A percentile compares a stretch with the other conserved stretches of the same genome.
These are phyloP conservation scores for Platanthera guangdongensis DNA, from an alignment of 106 monocot genomes.

Conservation along the genomic window DNA sequence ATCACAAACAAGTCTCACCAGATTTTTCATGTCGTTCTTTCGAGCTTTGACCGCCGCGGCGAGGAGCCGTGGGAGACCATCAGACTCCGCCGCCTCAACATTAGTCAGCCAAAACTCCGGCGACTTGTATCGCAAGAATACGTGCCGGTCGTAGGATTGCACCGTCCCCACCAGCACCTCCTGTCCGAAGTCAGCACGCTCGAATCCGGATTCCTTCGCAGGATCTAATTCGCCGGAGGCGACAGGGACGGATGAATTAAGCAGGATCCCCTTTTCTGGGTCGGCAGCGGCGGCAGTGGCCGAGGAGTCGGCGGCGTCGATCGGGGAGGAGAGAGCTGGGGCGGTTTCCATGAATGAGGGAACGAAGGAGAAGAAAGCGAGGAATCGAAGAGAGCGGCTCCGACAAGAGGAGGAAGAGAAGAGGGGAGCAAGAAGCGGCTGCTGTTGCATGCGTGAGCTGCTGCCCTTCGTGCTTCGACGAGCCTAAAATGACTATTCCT, in stretches of 20 bases:
- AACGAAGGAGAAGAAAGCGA: background rate
- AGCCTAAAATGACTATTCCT: no score
- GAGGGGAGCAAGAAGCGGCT: background rate
- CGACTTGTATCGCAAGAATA: constrained; percentile 71
- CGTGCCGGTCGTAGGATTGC: constrained; percentile 53
- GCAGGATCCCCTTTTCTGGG: background rate
- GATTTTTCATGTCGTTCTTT: constrained; percentile 49
- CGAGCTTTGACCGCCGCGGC: constrained; percentile 43
- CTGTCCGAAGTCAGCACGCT: constrained; percentile 31
- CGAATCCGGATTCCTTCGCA: constrained; percentile 34
- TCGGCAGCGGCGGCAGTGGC: background rate
- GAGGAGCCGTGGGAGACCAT: constrained; percentile 57
- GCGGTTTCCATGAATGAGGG: background rate
- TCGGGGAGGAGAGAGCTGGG: background rate
- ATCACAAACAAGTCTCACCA: constrained; percentile 15
- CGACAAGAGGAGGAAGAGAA: background rate
- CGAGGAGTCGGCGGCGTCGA: background rate
- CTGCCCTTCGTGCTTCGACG: background rate
- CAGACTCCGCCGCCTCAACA: constrained; percentile 61
- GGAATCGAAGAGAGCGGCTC: background rate
- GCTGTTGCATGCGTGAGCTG: background rate
- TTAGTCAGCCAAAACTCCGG: constrained; percentile 50
- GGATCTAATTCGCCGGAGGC: constrained; percentile 5
- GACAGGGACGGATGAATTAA: background rate
- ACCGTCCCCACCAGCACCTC: constrained; percentile 61